phyloP scores from a whole-genome alignment of 2,329 filamentous ascomycete genomes.

The Penicillium frequentans region DNA sequence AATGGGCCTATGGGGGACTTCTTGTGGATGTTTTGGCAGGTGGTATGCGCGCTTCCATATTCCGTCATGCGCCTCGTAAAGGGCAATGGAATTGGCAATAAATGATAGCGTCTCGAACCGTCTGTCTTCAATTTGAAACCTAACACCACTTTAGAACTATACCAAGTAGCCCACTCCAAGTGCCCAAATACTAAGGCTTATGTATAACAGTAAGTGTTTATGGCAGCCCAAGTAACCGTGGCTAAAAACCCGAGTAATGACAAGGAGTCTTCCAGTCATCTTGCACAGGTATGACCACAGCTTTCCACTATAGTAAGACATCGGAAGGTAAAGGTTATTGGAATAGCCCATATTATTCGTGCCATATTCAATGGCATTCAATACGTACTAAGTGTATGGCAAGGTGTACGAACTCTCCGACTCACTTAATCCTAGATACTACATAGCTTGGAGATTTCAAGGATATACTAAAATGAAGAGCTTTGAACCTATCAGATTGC shows the following conservation, averaged over 20 bases:
- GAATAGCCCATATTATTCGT: too few species aligned
- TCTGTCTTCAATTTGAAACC: neutral
- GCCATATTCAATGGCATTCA: neutral
- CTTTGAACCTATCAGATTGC: neutral
- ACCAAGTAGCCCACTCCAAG: too few species aligned
- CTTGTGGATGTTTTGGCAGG: constrained; percentile 17
- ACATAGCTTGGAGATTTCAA: too few species aligned
- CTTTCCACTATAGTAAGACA: neutral
- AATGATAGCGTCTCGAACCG: neutral
- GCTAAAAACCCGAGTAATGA: too few species aligned
- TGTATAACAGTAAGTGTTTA: too few species aligned
- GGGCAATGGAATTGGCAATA: neutral
- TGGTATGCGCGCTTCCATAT: constrained; percentile 15
- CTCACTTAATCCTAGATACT: too few species aligned
- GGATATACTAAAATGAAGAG: neutral
- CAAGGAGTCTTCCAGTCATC: neutral
- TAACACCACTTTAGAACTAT: neutral
- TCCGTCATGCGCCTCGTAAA: constrained; percentile 5
- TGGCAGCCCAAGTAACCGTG: too few species aligned
- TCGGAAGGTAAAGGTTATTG: too few species aligned
- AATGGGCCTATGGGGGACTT: constrained; percentile 7
- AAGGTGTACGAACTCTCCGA: too few species aligned
- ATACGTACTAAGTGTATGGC: too few species aligned
- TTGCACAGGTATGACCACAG: neutral
- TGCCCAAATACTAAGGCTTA: too few species aligned